These are phyloP conservation scores for Colletotrichum plurivorum DNA, from an alignment of 2,329 filamentous ascomycete genomes.

Conservation along the genomic window DNA sequence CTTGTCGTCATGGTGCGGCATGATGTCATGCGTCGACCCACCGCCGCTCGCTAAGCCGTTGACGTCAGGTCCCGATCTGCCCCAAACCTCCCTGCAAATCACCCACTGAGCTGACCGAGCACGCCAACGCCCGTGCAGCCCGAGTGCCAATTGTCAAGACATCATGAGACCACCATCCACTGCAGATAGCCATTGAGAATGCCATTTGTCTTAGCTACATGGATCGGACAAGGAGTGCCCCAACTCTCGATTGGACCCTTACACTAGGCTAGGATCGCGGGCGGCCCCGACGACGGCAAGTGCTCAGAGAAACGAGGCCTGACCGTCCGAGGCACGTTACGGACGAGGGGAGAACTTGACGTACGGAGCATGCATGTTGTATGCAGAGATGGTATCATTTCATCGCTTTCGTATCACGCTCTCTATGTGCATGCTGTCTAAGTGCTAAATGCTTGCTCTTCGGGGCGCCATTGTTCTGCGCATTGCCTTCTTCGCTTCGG, in stretches of 20 bases:
- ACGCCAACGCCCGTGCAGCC: conserved; percentile 7
- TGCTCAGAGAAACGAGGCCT: neutral
- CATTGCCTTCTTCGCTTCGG: conserved; percentile 82
- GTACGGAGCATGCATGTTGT: neutral
- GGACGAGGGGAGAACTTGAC: neutral
- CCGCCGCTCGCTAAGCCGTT: conserved; percentile 28
- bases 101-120: neutral
- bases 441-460: conserved; percentile 78
- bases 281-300: neutral
- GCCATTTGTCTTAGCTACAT: conserved; percentile 9
- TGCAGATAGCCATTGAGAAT: neutral
- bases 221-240: neutral
- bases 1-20: conserved; percentile 38
- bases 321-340: neutral
- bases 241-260: conserved; percentile 12
- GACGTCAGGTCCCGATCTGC: conserved; percentile 31
- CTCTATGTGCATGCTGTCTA: neutral
- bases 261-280: neutral
- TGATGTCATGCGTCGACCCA: conserved; percentile 36
- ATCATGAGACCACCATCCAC: conserved; percentile 15
- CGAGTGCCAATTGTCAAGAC: conserved; percentile 13
- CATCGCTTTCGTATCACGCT: conserved; percentile 1
- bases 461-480: conserved; percentile 85
- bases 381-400: conserved; percentile 26
- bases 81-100: conserved; percentile 18